Base-by-base conservation (phyloP, 2,329 filamentous ascomycete species). In the Colletotrichum cuscutae region DNA sequence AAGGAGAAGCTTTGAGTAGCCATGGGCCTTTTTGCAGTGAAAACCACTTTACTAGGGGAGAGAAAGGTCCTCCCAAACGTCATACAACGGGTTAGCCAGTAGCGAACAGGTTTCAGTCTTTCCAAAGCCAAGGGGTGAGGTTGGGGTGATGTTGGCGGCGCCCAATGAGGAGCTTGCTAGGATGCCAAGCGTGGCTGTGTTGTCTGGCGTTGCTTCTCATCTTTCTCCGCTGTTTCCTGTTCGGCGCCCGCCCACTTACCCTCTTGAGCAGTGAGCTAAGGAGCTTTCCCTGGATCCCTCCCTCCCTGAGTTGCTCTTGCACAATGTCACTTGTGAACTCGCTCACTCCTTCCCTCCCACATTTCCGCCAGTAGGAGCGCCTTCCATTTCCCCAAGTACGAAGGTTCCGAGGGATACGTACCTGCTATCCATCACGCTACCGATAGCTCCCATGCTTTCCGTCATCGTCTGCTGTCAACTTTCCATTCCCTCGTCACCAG, bases 161-260 rank as follows among this genome's bases (percentile, higher is more conserved):
- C 56, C 66, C 71, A 71, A 73, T 73, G 28, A 32, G 46, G n/a
- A n/a, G 37, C 59, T 28, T 49, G 32, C 42, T 26, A 19, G 15
- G 56, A 26, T 65, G 71, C 71, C 71, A 73, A 73, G 71, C 66
- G 71, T 73, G 71, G 71, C 71, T 73, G 71, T 71, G 71, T 65
- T 71, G 71, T 71, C 67, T 73, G 49, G 66, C 49, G 58, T 72
- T 72, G 59, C 66, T 69, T 65, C 54, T 49, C 56, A 65, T 65
- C 70, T 71, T 56, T 73, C 67, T 61, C 71, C 71, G 60, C 56
- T 68, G 71, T 70, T 73, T 73, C 66, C 64, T 64, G 61, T 53
- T 28, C 46, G 32, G 30, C 32, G 58, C 61, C 32, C 46, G 11
- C 52, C 19, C n/a, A 49, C 11, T 53, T 46, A 37, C 32, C 57